Evolutionary conservation across 225 moss, liverwort and hornwort genomes (phyloP).

Genomic region (Antitrichia curtipendula): DNA sequence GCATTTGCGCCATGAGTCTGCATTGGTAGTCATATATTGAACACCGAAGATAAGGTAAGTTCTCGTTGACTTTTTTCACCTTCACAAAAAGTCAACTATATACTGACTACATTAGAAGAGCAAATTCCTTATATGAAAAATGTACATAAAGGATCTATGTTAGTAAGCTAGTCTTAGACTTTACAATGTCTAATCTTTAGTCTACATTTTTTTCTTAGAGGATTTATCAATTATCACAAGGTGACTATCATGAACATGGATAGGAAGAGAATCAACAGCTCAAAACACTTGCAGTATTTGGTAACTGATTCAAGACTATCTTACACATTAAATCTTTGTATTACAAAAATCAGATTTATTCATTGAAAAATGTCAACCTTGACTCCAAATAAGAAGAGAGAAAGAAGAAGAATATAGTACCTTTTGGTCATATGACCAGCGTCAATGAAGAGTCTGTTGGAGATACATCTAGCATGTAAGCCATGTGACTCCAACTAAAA

Average conservation of each 20-base stretch:
- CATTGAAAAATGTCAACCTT: neutral
- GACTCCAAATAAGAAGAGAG: neutral
- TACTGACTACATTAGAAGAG: fast-evolving
- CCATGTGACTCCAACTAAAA: neutral
- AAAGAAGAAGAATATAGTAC: no score
- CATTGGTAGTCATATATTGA: fast-evolving
- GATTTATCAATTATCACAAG: neutral
- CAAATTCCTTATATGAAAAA: neutral
- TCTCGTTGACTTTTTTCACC: neutral
- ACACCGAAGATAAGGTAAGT: fast-evolving
- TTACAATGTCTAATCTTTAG: no score
- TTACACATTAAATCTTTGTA: neutral
- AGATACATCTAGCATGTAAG: no score
- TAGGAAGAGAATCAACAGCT: neutral
- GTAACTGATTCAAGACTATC: neutral
- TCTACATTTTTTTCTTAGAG: neutral
- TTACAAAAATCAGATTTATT: neutral
- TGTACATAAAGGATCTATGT: neutral
- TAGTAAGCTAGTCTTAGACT: neutral
- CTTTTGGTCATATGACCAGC: no score
- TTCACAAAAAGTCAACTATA: neutral
- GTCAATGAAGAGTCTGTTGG: no score
- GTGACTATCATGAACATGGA: neutral
- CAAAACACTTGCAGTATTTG: neutral
- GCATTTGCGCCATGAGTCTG: fast-evolving